Base-by-base conservation (phyloP, 1,139 yeast genomes). In the Magnusiomyces paraingens region DNA sequence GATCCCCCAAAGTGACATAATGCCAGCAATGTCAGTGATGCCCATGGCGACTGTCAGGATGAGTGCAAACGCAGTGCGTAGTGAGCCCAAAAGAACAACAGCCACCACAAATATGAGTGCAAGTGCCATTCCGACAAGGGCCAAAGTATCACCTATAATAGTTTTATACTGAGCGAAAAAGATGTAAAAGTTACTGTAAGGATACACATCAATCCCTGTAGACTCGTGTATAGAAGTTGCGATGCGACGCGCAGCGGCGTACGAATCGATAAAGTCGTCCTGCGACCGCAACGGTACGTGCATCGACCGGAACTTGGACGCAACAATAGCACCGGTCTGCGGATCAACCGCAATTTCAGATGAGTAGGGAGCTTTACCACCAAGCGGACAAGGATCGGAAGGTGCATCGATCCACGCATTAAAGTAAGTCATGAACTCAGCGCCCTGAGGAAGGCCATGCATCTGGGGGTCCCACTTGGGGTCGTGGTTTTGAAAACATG, bases 331-430 rank as follows among this genome's bases (percentile, higher is more conserved):
- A 0, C 63, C 63, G 11, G 62, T 54, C 0, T 73, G 70, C 17
- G 74, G 70, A 52, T 74, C 72, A 50, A 73, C 73, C 0, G 76
- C 68, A 17, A 93, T 74, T 0, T 94, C 77, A 4, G 74, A 70
- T 0, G 86, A 78, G 64, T 91, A 93, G 0, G 98, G 95, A 0
- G 98, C 98, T 64, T 87, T 86, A 1, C 99, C 99, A 2, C 96
- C 98, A 35, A 93, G 73, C 1, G 98, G 97, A 69, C 99, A 93
- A 2, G 94, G 90, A 62, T 88, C 95, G 55, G 96, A 86, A 47
- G 88, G 88, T 1, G 87, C 71, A 46, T 82, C 76, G 35, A 93
- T 87, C 99, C 99, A 93, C 49, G 84, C 81, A 26, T 80, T 70
- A 66, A 89, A 85, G 64, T 76, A 89, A 50, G 73, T 73, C 82